Conservation (phyloP, 805 yeast species). For the Cyberlindnera subsufficiens region DNA sequence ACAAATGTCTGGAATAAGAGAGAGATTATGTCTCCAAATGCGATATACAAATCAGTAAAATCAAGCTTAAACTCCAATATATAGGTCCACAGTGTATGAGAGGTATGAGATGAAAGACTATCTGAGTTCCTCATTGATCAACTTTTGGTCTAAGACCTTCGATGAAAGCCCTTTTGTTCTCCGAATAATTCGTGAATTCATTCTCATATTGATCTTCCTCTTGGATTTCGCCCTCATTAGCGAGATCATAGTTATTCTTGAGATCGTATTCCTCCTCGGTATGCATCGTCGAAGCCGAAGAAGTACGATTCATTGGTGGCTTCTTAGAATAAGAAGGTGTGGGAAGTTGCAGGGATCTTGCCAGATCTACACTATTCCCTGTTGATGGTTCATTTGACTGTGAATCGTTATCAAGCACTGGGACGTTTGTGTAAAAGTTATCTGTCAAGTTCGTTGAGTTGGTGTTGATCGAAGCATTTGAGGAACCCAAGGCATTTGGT, state of each 20-base stretch:
- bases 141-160: slow-evolving; percentile 34
- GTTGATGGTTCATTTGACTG: slow-evolving; percentile 4
- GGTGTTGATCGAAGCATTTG: slow-evolving; percentile 20
- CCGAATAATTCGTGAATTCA: slow-evolving; percentile 39
- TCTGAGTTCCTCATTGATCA: slow-evolving; percentile 2
- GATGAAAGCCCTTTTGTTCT: slow-evolving; percentile 36
- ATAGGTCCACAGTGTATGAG: too few relatives aligned
- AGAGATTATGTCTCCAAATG: too few relatives aligned
- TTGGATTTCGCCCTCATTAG: slow-evolving; percentile 27
- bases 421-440: slow-evolving; percentile 22
- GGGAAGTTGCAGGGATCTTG: slow-evolving; percentile 21
- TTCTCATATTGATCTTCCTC: slow-evolving; percentile 41
- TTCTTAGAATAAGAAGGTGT: slow-evolving; percentile 20
- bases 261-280: slow-evolving; percentile 21
- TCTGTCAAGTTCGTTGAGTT: slow-evolving; percentile 22
- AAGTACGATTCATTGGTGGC: slow-evolving; percentile 8
- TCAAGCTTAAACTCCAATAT: too few relatives aligned
- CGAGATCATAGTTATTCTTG: slow-evolving; percentile 28
- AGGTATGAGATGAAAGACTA: neutral
- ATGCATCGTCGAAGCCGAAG: slow-evolving; percentile 9
- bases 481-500: slow-evolving; percentile 6
- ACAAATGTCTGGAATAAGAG: too few relatives aligned
- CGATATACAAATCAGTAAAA: too few relatives aligned
- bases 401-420: slow-evolving; percentile 15
- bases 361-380: slow-evolving; percentile 15